phyloP scores from a whole-genome alignment of 2,329 filamentous ascomycete species.

The Hansfordia pulvinata region DNA sequence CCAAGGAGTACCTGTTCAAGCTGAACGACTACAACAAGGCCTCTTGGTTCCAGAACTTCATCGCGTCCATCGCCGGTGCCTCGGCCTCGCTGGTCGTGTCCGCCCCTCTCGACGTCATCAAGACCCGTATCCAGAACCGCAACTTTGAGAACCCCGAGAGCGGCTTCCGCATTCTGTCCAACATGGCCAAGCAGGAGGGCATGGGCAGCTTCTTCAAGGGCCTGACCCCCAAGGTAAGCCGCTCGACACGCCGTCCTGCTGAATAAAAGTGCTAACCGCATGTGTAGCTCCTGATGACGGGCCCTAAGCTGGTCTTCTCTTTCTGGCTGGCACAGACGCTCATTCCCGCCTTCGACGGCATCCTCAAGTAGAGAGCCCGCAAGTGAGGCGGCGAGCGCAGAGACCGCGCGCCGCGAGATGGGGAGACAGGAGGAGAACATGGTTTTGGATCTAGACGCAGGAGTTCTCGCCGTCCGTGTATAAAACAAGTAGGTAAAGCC shows the following conservation, averaged over 20 bases:
- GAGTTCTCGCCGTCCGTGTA: too few species aligned
- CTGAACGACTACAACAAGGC: slow-evolving; percentile 93
- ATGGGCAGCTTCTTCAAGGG: slow-evolving; percentile 91
- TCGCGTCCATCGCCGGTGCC: slow-evolving; percentile 89
- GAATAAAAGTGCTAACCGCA: slow-evolving; percentile 7
- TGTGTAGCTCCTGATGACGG: slow-evolving; percentile 80
- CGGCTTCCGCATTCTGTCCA: slow-evolving; percentile 79
- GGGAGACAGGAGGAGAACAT: too few species aligned
- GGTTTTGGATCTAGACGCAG: too few species aligned
- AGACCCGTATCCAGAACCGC: slow-evolving; percentile 94
- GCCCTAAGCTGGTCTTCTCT: slow-evolving; percentile 96
- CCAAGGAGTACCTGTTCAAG: slow-evolving; percentile 89
- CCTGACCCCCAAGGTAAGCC: slow-evolving; percentile 70
- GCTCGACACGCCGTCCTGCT: slow-evolving; percentile 3
- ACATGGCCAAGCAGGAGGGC: slow-evolving; percentile 90
- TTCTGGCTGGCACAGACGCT: slow-evolving; percentile 99
- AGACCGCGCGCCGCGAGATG: not conserved
- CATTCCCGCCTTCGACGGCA: slow-evolving; percentile 73
- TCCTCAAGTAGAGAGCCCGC: slow-evolving; percentile 19
- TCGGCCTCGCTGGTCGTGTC: slow-evolving; percentile 92
- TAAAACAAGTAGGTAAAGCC: too few species aligned
- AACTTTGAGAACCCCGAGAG: slow-evolving; percentile 98
- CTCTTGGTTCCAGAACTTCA: slow-evolving; percentile 89
- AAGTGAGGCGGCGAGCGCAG: not conserved
- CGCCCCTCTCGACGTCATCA: slow-evolving; percentile 88